Conservation (phyloP, 2,329 filamentous ascomycete genomes). For the Setomelanomma holmii region DNA sequence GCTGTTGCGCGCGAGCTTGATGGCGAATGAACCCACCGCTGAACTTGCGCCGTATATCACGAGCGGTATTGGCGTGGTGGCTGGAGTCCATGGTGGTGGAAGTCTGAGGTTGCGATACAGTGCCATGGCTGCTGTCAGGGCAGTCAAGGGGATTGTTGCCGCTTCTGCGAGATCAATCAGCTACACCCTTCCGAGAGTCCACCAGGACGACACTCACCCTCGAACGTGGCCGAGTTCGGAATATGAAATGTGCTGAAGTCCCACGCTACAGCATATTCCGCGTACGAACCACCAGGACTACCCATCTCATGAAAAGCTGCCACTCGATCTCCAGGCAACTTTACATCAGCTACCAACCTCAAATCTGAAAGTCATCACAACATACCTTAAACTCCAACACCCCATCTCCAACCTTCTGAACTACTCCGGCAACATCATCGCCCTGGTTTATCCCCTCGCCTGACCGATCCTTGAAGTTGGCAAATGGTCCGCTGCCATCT, state of each 20-base stretch:
- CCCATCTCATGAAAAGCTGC: constrained; percentile 61
- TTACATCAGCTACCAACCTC: not conserved
- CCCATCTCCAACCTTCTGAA: constrained; percentile 59
- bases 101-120: constrained; percentile 48
- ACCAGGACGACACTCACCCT: constrained; percentile 42
- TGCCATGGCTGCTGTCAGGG: constrained; percentile 52
- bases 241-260: constrained; percentile 63
- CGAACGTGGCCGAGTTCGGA: constrained; percentile 55
- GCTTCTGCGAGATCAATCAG: constrained; percentile 35
- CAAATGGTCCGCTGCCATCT: not conserved
- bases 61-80: constrained; percentile 18
- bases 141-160: constrained; percentile 51
- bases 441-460: constrained; percentile 31
- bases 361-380: not conserved
- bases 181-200: constrained; percentile 5
- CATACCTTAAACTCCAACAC: constrained; percentile 60
- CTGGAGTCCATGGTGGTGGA: constrained; percentile 44
- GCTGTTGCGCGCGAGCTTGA: constrained; percentile 41
- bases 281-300: constrained; percentile 59
- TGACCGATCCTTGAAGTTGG: not conserved
- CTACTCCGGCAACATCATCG: constrained; percentile 61
- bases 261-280: constrained; percentile 64
- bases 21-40: constrained; percentile 44
- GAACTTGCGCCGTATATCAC: constrained; percentile 46
- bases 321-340: constrained; percentile 58